Percentiles rank a stretch among this genome's conserved stretches.
These are phyloP conservation scores for Diaporthe caulivora DNA, from an alignment of 2,329 filamentous ascomycete species.

Conservation along the genomic window DNA sequence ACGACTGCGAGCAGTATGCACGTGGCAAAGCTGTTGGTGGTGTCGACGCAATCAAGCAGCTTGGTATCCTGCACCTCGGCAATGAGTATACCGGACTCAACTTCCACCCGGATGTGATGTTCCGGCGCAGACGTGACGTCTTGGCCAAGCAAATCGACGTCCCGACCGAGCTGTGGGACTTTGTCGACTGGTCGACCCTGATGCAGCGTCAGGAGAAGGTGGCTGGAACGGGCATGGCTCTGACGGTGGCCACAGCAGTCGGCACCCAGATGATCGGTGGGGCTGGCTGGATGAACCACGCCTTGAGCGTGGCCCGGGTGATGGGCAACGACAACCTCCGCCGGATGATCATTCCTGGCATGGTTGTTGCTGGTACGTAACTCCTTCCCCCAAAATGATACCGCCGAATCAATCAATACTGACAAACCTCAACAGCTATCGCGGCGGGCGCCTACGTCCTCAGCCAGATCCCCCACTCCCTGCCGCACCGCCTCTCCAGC, in stretches of 20 bases:
- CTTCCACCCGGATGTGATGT: constrained; percentile 95
- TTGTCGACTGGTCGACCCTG: constrained; percentile 87
- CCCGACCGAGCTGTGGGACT: constrained; percentile 90
- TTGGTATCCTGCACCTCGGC: constrained; percentile 89
- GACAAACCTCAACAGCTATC: constrained; percentile 64
- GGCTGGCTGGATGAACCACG: constrained; percentile 90
- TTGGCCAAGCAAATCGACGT: constrained; percentile 88
- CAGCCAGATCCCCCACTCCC: constrained; percentile 87
- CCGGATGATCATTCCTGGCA: constrained; percentile 82
- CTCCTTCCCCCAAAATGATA: not conserved
- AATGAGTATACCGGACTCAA: constrained; percentile 87
- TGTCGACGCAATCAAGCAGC: constrained; percentile 87
- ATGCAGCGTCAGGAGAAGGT: constrained; percentile 95
- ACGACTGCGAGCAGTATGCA: constrained; percentile 87
- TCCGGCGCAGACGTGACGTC: constrained; percentile 83
- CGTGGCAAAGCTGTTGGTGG: constrained; percentile 81
- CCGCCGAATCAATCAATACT: constrained; percentile 49
- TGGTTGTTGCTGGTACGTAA: constrained; percentile 81
- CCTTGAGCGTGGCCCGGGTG: constrained; percentile 82
- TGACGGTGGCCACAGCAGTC: constrained; percentile 90
- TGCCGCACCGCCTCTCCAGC: constrained; percentile 85
- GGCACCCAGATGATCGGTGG: constrained; percentile 86
- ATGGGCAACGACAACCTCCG: constrained; percentile 85
- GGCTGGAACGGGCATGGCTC: constrained; percentile 92
- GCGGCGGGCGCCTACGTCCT: constrained; percentile 85